phyloP scores from a whole-genome alignment of 208 protist species.

The Crithidia expoeki region DNA sequence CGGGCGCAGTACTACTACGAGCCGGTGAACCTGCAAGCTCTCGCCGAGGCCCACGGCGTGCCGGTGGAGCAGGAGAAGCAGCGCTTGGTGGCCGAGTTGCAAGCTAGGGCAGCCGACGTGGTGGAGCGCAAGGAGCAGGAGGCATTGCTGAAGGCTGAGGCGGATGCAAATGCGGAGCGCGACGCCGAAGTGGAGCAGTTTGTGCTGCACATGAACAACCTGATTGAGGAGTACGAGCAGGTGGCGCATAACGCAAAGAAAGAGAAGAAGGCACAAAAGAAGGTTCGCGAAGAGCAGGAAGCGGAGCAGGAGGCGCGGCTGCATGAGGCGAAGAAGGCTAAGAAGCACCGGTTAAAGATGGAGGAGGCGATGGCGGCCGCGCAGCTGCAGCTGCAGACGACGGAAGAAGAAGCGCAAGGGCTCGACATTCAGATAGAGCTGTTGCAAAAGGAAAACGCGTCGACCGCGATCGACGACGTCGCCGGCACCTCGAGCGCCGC shows the following conservation, averaged over 20 bases:
- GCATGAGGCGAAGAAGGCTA: conserved; percentile 81
- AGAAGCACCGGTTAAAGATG: conserved; percentile 78
- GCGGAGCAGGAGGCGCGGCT: conserved; percentile 53
- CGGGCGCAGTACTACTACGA: conserved; percentile 60
- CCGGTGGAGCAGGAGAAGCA: conserved; percentile 39
- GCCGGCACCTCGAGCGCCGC: conserved; percentile 16
- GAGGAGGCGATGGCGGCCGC: conserved; percentile 53
- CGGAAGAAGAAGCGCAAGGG: conserved; percentile 28
- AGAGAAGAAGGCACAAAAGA: conserved; percentile 80
- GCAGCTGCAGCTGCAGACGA: conserved; percentile 32
- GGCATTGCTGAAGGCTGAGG: conserved; percentile 38
- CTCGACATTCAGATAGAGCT: conserved; percentile 38
- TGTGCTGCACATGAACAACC: conserved; percentile 74
- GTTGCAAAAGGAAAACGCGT: neutral
- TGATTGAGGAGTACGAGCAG: conserved; percentile 86
- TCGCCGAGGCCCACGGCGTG: conserved; percentile 46
- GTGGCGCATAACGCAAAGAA: conserved; percentile 59
- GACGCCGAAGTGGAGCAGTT: conserved; percentile 65
- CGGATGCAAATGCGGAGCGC: conserved; percentile 41
- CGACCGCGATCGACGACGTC: neutral
- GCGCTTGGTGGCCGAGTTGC: conserved; percentile 34
- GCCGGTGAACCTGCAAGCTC: conserved; percentile 35
- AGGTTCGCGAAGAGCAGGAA: conserved; percentile 57
- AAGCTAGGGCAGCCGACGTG: conserved; percentile 35
- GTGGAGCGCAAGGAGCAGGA: conserved; percentile 52